A percentile compares a stretch with the other conserved stretches of the same genome.
phyloP scores from a whole-genome alignment of 805 yeast genomes.

The Candida maltosa region DNA sequence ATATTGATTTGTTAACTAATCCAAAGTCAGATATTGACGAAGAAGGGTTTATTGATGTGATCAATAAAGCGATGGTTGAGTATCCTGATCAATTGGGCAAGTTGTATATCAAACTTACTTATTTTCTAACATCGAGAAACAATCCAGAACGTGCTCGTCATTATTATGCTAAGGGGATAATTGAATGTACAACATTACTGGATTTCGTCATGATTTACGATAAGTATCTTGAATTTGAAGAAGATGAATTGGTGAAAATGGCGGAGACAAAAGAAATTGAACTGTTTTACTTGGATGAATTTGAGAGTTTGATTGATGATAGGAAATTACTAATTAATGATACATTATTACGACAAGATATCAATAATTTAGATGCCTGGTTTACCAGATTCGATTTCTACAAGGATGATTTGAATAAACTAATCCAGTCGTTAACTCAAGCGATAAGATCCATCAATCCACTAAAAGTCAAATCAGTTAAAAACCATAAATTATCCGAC shows the following conservation, averaged over 20 bases:
- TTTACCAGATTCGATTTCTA: slow-evolving; percentile 51
- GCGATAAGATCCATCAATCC: slow-evolving; percentile 73
- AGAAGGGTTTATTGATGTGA: slow-evolving; percentile 24
- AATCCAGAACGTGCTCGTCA: slow-evolving; percentile 20
- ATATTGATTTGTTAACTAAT: slow-evolving; percentile 37
- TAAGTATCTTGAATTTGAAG: slow-evolving; percentile 58
- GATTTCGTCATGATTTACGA: slow-evolving; percentile 69
- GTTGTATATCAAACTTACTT: slow-evolving; percentile 46
- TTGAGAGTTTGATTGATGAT: slow-evolving; percentile 54
- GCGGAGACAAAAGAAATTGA: slow-evolving; percentile 12
- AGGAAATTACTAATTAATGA: slow-evolving; percentile 64
- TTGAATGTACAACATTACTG: slow-evolving; percentile 44
- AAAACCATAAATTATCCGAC: slow-evolving; percentile 40
- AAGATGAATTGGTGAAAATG: slow-evolving; percentile 23
- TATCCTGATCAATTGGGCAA: slow-evolving; percentile 62
- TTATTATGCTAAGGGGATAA: slow-evolving; percentile 48
- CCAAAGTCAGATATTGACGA: slow-evolving; percentile 2
- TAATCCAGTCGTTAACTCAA: slow-evolving; percentile 52
- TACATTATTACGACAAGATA: slow-evolving; percentile 58
- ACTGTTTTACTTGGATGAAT: slow-evolving; percentile 13
- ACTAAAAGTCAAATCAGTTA: slow-evolving; percentile 29
- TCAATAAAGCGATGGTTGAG: slow-evolving; percentile 12
- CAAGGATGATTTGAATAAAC: slow-evolving; percentile 35
- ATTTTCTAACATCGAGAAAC: slow-evolving; percentile 40
- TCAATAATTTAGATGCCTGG: slow-evolving; percentile 69